These are phyloP conservation scores for Alternaria ethzedia DNA, from an alignment of 2,329 filamentous ascomycete genomes.

Conservation along the genomic window DNA sequence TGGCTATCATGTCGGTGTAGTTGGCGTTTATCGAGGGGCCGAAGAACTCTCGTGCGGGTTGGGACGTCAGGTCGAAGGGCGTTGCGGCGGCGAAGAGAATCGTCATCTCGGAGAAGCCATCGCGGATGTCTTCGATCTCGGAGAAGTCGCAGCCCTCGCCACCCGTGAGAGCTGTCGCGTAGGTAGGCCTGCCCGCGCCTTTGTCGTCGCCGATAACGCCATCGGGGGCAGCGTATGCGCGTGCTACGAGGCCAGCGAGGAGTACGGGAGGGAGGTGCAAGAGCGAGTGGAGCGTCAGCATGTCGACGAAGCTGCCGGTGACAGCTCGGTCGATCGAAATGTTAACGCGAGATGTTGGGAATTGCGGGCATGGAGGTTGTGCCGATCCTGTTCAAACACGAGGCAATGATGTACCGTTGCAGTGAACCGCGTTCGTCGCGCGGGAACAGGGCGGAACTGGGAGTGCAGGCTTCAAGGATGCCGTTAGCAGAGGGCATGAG, in stretches of 20 bases:
- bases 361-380: conserved; percentile 4
- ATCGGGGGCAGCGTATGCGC: conserved; percentile 29
- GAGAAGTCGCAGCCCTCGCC: conserved; percentile 39
- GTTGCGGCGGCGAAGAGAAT: conserved; percentile 34
- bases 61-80: conserved; percentile 27
- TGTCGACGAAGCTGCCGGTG: conserved; percentile 13
- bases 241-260: conserved; percentile 23
- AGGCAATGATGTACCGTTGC: not conserved
- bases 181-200: conserved; percentile 15
- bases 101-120: conserved; percentile 44
- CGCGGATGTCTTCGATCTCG: conserved; percentile 34
- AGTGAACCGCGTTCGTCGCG: not conserved
- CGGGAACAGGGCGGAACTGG: not conserved
- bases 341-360: not conserved
- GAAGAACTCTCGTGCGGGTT: conserved; percentile 39
- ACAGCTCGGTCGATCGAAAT: conserved; percentile 5
- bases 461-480: not conserved
- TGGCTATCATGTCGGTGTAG: conserved; percentile 37
- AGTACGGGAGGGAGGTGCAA: conserved; percentile 32
- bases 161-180: conserved; percentile 36
- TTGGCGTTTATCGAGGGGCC: conserved; percentile 29
- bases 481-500: conserved; percentile 1
- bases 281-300: conserved; percentile 31
- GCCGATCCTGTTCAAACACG: conserved; percentile 7
- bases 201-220: conserved; percentile 36